Evolutionary conservation across 2,329 filamentous ascomycete genomes (phyloP).

Genomic region (Fusarium albosuccineum): DNA sequence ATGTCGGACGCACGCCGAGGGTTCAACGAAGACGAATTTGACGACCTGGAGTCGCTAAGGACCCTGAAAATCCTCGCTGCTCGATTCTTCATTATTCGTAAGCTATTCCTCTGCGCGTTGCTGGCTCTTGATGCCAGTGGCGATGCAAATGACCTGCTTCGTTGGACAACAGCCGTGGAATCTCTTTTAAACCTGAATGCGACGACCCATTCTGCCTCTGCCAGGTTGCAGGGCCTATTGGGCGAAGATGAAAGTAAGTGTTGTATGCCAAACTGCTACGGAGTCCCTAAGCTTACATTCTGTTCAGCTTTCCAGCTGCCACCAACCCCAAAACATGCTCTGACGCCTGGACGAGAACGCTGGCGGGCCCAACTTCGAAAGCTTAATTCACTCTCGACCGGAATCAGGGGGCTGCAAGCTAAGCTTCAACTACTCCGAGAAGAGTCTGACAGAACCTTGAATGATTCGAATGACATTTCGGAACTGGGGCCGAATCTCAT

Average conservation of each 20-base stretch:
- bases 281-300: slow-evolving; percentile 25
- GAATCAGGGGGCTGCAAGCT: slow-evolving; percentile 91
- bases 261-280: neutral
- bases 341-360: slow-evolving; percentile 83
- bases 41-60: slow-evolving; percentile 83
- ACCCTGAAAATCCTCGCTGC: slow-evolving; percentile 85
- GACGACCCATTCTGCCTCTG: slow-evolving; percentile 72
- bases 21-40: slow-evolving; percentile 75
- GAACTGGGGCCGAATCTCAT: slow-evolving; percentile 85
- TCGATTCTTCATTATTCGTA: slow-evolving; percentile 83
- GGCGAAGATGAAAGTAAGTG: slow-evolving; percentile 82
- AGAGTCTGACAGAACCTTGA: slow-evolving; percentile 84
- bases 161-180: slow-evolving; percentile 84
- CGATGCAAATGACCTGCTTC: slow-evolving; percentile 78
- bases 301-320: slow-evolving; percentile 64
- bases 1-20: slow-evolving; percentile 76
- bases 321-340: slow-evolving; percentile 68
- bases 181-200: slow-evolving; percentile 76
- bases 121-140: slow-evolving; percentile 88
- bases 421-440: slow-evolving; percentile 94
- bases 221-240: slow-evolving; percentile 76
- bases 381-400: slow-evolving; percentile 87
- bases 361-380: slow-evolving; percentile 90
- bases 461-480: slow-evolving; percentile 78
- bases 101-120: slow-evolving; percentile 89